Evolutionary conservation across 2,329 filamentous ascomycete genomes (phyloP).

Genomic region (Phoma herbarum): DNA sequence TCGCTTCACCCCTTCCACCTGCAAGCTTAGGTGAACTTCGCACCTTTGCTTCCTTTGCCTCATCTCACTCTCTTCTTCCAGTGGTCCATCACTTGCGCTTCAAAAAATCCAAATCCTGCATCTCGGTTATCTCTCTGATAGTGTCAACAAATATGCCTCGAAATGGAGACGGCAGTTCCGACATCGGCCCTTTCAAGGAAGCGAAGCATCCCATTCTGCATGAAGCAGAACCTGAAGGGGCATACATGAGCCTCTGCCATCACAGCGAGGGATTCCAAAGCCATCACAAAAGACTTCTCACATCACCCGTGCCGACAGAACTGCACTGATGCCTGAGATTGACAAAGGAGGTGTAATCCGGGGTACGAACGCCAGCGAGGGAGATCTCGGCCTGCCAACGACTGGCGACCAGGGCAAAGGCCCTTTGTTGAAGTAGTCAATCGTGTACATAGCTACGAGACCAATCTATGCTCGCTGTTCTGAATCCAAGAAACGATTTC

Average conservation of each 20-base stretch:
- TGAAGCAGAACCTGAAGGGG: not conserved
- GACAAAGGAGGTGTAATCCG: not conserved
- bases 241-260: not conserved
- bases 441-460: not conserved
- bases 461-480: not conserved
- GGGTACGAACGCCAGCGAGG: not conserved
- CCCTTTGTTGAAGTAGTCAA: not conserved
- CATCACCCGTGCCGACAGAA: not conserved
- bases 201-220: not conserved
- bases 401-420: not conserved
- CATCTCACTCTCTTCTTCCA: too few species aligned
- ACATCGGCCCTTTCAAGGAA: not conserved
- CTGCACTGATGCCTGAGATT: not conserved
- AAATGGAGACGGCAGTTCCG: not conserved
- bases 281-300: not conserved
- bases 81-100: too few species aligned
- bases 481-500: not conserved
- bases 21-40: too few species aligned
- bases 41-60: too few species aligned
- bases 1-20: too few species aligned
- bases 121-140: too few species aligned
- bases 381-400: not conserved
- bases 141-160: too few species aligned
- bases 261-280: not conserved
- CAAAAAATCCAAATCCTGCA: too few species aligned